Base-by-base conservation (phyloP, 768 basidiomycete genomes). In the Ramaria sp. region DNA sequence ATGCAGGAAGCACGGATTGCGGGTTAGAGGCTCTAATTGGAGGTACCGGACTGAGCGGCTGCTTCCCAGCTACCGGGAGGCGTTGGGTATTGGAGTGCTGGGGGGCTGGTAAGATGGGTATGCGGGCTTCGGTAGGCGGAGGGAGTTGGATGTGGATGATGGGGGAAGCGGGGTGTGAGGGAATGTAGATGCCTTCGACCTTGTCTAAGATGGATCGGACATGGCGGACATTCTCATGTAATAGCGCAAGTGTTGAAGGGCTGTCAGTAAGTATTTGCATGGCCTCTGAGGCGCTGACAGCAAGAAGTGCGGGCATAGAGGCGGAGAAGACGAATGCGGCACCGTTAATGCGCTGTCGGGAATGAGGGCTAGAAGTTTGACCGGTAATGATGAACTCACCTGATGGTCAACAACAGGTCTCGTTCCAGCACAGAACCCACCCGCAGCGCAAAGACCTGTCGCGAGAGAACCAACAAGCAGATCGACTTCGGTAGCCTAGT, bases 241-340 rank as follows among this genome's bases (percentile, higher is more conserved):
- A 81, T 1, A 77, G 70, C 32, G 74, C 70, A 58, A 96, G 79
- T 41, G 93, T 76, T 5, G 83, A 81, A 0, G 91, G 91, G 0
- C 82, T 82, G 56, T 76, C 78, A 42, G 78, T 78, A 49, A 98
- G 73, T 59, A 87, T 79, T 61, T 81, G 79, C 67, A 97, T 87
- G 5, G 83, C 90, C 62, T 91, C 85, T 0, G 89, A 93, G 1
- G 83, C 89, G 60, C 85, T 81, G 59, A 92, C 92, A 18, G 90
- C 83, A 37, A 98, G 82, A 41, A 94, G 76, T 2, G 90, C 80
- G 0, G 96, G 96, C 72, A 95, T 82, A 2, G 95, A 83, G 16
- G 96, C 96, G 1, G 95, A 96, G 73, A 92, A 99, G 56, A 99
- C 92, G 66, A 91, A 95, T 0, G 92, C 82, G 3, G 91, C 83